Evolutionary conservation across 495 filamentous ascomycete species (phyloP), one percentile per base, ranked within the genome.

Genomic region (Daldinia bambusicola): DNA sequence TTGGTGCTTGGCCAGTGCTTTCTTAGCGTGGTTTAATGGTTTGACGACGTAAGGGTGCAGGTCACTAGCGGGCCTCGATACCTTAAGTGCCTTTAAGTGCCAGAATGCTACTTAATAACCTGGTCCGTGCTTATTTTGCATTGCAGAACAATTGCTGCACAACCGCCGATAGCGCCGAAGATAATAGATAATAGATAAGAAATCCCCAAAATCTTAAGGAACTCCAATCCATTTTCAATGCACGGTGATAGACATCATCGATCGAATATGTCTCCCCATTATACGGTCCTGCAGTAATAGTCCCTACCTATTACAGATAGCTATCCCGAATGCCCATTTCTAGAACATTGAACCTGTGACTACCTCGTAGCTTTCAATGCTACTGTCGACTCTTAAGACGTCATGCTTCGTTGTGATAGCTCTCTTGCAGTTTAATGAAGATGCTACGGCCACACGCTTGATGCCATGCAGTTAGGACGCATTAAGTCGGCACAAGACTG

Each of bases 1-100:
- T 73, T 69, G 34, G 70, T 59, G 55, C 36, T 41, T 72, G 64
- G 70, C 61, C 18, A 48, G 43, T 48, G 43, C 43, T 48, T 48
- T 26, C 26, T 48, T 20, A 8, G 40, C 16, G 65, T 73, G 65
- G 70, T 66, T 66, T 3, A 73, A 73, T 73, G 65, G 70, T 66
- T 66, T 3, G 69, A 73, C 66, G 65, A 73, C 70, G 70, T 73
- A 73, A 73, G 66, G 57, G 66, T 73, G 70, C 70, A 72, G 34
- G 30, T 37, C 41, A 32, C 37, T 56, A 56, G 53, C 14, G 30
- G 32, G 14, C 37, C 18, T 37, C 31, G 12, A 41, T 45, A 43
- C 22, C 13, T 48, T 48, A 16, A 12, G 18, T 31, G 26, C 16
- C 16, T 34, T 22, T 16, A 53, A 34, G 34, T 26, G 26, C 26